Evolutionary conservation across 768 basidiomycete genomes (phyloP), one percentile per base, ranked within the genome.

Genomic region (Podaxis pistillaris): DNA sequence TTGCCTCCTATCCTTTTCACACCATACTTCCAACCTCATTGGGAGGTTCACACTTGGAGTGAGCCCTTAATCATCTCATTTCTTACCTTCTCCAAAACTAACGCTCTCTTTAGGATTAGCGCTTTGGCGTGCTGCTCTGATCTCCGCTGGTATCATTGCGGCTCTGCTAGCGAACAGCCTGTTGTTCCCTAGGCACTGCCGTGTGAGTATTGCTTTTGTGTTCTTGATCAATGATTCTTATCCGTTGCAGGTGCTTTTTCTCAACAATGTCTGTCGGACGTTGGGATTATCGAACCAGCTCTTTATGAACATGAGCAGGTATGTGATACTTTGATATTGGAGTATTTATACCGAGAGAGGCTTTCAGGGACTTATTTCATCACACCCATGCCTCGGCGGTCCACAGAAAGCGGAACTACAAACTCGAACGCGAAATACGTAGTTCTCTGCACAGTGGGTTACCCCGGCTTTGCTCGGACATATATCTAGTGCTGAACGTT

Each of bases 101-200:
- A 59, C 40, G 13, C 51, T 50, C 46, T 50, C 46, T 24, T 4
- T 58, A 83, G 83, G 69, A 47, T 69, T 83, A 8, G 76, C 79
- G 13, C 65, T 74, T 11, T 69, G 76, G 49, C 73, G 81, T 52
- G 77, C 74, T 15, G 64, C 69, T 2, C 76, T 79, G 73, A 83
- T 83, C 30, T 71, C 72, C 55, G 71, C 74, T 19, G 82, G 82
- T 11, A 81, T 83, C 57, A 64, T 82, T 26, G 75, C 74, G 13
- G 83, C 81, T 3, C 66, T 83, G 8, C 44, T 74, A 28, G 72
- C 79, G 71, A 83, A 81, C 64, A 76, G 74, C 33, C 50, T 82
- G 4, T 59, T 83, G 6, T 83, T 80, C 63, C 82, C 81, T 49
- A 74, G 78, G 47, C 79, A 83, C 64, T 78, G 79, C 67, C 72